Evolutionary conservation across 306 rosid species (phyloP).

Genomic region (Carpinus fangiana): DNA sequence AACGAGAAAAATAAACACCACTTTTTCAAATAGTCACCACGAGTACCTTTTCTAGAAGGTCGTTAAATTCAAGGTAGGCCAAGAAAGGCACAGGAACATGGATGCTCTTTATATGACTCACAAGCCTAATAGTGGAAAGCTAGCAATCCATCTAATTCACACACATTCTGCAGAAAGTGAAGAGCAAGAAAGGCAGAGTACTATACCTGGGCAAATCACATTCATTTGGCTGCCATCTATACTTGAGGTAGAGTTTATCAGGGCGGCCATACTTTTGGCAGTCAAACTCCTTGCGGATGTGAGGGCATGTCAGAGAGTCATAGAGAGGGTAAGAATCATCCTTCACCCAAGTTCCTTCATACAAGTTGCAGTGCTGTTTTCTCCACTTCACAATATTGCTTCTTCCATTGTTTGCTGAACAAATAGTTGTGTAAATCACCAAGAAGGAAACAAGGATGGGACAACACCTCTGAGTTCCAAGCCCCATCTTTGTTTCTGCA

Average conservation of each 20-base stretch:
- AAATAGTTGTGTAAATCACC: not conserved
- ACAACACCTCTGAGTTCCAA: not conserved
- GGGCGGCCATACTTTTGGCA: conserved; percentile 57
- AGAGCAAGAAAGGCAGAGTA: not conserved
- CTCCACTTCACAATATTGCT: conserved; percentile 1
- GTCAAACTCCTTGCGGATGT: conserved; percentile 49
- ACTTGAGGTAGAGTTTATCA: conserved; percentile 51
- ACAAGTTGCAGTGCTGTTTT: conserved; percentile 38
- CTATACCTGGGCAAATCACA: conserved; percentile 59
- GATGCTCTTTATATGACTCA: not conserved
- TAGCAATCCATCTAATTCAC: not conserved
- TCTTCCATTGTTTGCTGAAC: conserved; percentile 3
- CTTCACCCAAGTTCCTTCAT: conserved; percentile 56
- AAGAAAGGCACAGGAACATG: not conserved
- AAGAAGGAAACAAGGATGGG: not conserved
- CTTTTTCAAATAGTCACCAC: not conserved
- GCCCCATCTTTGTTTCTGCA: not conserved
- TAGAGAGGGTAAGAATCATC: conserved; percentile 61
- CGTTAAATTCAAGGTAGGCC: not conserved
- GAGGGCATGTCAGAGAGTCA: conserved; percentile 50
- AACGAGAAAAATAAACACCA: not conserved
- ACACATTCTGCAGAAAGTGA: not conserved
- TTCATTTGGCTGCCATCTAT: conserved; percentile 60
- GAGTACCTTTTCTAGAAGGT: not conserved
- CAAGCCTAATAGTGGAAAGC: not conserved